phyloP scores from a whole-genome alignment of 768 basidiomycete genomes.

The Hirschioporus abietinus region DNA sequence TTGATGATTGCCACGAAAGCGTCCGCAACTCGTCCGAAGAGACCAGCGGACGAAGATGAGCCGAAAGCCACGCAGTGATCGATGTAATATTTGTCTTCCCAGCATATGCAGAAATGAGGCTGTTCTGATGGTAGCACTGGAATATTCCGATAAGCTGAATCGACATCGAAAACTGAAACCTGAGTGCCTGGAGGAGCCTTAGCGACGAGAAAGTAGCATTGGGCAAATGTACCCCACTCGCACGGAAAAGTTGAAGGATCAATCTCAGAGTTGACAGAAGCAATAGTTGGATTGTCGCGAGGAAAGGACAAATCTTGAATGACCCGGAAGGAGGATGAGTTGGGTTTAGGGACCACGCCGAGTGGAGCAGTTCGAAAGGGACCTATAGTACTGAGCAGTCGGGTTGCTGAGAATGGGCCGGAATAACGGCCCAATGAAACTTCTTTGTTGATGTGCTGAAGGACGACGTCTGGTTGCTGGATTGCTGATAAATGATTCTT shows the following conservation, averaged over 20 bases:
- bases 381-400: neutral
- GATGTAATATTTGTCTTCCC: conserved; percentile 8
- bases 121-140: conserved; percentile 5
- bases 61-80: conserved; percentile 21
- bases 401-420: neutral
- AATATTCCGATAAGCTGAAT: conserved; percentile 31
- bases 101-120: neutral
- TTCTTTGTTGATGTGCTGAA: neutral
- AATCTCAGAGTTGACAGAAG: neutral
- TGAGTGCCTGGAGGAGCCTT: conserved; percentile 34
- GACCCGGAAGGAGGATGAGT: neutral
- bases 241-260: conserved; percentile 25
- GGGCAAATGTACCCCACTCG: conserved; percentile 39
- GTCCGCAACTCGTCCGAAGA: conserved; percentile 29
- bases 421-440: neutral
- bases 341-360: neutral
- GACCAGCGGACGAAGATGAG: conserved; percentile 19
- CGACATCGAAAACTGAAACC: conserved; percentile 29
- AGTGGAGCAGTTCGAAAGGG: neutral
- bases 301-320: neutral
- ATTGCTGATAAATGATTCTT: neutral
- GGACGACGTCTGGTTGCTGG: neutral
- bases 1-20: conserved; percentile 22
- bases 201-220: conserved; percentile 24
- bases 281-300: neutral